A percentile compares a stretch with the other conserved stretches of the same genome.
Conservation (phyloP, 176 grass and related monocot genomes). For the Carex parvula region DNA sequence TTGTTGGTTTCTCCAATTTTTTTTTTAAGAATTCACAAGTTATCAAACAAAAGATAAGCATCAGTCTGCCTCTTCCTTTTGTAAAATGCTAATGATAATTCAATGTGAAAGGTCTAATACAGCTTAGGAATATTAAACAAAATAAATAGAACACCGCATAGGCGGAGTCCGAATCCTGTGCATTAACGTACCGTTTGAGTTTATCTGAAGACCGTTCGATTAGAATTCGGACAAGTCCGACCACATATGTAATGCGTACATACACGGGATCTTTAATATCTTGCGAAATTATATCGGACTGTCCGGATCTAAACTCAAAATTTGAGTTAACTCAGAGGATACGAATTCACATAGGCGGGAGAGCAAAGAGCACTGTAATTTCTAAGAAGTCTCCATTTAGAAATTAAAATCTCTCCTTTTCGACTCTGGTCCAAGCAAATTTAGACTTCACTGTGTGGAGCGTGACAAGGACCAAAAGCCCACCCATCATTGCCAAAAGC, state of each 20-base stretch:
- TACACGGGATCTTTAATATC: too few relatives aligned
- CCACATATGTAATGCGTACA: too few relatives aligned
- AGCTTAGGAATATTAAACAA: background rate
- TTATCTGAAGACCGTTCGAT: too few relatives aligned
- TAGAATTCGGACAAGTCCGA: too few relatives aligned
- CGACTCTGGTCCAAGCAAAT: background rate
- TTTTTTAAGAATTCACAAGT: background rate
- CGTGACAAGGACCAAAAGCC: conserved; percentile 1
- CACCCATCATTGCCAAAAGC: background rate
- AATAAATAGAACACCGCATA: background rate
- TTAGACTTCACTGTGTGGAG: background rate
- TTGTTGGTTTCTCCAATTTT: background rate
- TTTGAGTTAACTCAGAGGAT: too few relatives aligned
- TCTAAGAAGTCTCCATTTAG: background rate
- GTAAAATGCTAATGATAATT: background rate
- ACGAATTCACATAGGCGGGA: background rate
- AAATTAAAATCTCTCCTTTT: background rate
- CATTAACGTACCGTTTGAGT: too few relatives aligned
- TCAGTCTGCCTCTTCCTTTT: background rate
- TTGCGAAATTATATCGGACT: too few relatives aligned
- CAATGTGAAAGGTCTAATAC: background rate
- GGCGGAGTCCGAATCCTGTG: too few relatives aligned
- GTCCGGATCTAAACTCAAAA: too few relatives aligned
- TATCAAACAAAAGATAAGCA: background rate
- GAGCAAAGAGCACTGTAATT: background rate